phyloP scores from a whole-genome alignment of 2,329 filamentous ascomycete species.

The Alternaria sp. region DNA sequence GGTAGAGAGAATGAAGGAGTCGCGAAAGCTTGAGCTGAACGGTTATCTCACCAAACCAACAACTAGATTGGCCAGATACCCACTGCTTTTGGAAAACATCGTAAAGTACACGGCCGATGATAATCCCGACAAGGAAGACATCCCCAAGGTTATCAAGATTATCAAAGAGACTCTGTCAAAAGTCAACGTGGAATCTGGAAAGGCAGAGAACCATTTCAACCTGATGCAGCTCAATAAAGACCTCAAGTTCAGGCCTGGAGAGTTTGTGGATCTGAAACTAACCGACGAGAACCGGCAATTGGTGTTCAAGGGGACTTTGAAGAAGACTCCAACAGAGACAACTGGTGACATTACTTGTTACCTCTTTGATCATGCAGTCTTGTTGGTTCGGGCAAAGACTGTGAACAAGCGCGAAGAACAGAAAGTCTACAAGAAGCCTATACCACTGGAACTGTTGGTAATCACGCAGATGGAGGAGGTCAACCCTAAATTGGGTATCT shows the following conservation, averaged over 20 bases:
- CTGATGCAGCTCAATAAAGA: slow-evolving; percentile 89
- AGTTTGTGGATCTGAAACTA: slow-evolving; percentile 91
- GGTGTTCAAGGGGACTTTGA: slow-evolving; percentile 92
- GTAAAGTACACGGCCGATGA: slow-evolving; percentile 89
- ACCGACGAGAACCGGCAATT: slow-evolving; percentile 93
- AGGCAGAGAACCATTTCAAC: slow-evolving; percentile 97
- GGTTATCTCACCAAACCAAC: slow-evolving; percentile 98
- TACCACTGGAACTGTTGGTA: slow-evolving; percentile 88
- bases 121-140: slow-evolving; percentile 88
- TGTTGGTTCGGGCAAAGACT: slow-evolving; percentile 89
- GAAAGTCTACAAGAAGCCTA: slow-evolving; percentile 93
- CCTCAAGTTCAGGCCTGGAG: slow-evolving; percentile 87
- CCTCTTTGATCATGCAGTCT: slow-evolving; percentile 93
- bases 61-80: slow-evolving; percentile 92
- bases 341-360: slow-evolving; percentile 88
- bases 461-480: slow-evolving; percentile 98
- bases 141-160: slow-evolving; percentile 84
- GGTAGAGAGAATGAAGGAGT: slow-evolving; percentile 94
- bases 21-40: slow-evolving; percentile 93
- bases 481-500: slow-evolving; percentile 78
- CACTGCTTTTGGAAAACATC: slow-evolving; percentile 88
- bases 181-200: slow-evolving; percentile 94
- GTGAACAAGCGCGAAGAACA: slow-evolving; percentile 94
- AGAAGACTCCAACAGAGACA: slow-evolving; percentile 88
- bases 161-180: slow-evolving; percentile 87